These are phyloP conservation scores for Clitoria ternatea DNA, from an alignment of 306 rosid species.

Conservation along the genomic window DNA sequence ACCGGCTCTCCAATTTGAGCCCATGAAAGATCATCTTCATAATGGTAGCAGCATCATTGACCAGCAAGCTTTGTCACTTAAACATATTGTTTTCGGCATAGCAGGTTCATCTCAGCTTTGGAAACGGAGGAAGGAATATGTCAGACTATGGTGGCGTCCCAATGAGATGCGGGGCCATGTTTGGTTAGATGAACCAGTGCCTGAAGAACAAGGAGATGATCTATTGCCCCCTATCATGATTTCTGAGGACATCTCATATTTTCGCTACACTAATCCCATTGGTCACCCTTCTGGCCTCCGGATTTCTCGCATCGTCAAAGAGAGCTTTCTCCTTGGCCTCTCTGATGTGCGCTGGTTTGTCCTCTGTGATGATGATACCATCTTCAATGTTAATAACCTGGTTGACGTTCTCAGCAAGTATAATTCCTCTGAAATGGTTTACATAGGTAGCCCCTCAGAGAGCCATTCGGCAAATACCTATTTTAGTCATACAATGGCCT, in stretches of 20 bases:
- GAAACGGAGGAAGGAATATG: conserved; percentile 61
- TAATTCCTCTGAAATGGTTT: conserved; percentile 73
- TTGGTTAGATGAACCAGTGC: conserved; percentile 67
- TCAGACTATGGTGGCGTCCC: conserved; percentile 78
- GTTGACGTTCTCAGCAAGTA: conserved; percentile 69
- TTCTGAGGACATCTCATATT: conserved; percentile 64
- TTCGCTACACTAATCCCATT: conserved; percentile 66
- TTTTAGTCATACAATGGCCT: conserved; percentile 83
- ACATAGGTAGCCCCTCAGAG: conserved; percentile 75
- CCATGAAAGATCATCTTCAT: not conserved
- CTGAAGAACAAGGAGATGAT: conserved; percentile 37
- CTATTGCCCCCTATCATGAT: conserved; percentile 56
- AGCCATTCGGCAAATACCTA: conserved; percentile 77
- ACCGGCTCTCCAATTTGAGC: conserved; percentile 3
- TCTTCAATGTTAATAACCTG: conserved; percentile 64
- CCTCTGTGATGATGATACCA: conserved; percentile 76
- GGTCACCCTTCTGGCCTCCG: conserved; percentile 83
- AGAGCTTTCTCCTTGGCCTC: conserved; percentile 59
- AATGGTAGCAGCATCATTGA: conserved; percentile 24
- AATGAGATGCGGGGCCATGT: conserved; percentile 66
- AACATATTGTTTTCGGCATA: conserved; percentile 65
- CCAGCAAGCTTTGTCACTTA: conserved; percentile 39
- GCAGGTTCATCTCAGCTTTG: conserved; percentile 75
- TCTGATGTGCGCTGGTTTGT: conserved; percentile 60
- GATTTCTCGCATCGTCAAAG: conserved; percentile 61